phyloP scores from a whole-genome alignment of 108 stramenopile species.

The Ochromonas danica region DNA sequence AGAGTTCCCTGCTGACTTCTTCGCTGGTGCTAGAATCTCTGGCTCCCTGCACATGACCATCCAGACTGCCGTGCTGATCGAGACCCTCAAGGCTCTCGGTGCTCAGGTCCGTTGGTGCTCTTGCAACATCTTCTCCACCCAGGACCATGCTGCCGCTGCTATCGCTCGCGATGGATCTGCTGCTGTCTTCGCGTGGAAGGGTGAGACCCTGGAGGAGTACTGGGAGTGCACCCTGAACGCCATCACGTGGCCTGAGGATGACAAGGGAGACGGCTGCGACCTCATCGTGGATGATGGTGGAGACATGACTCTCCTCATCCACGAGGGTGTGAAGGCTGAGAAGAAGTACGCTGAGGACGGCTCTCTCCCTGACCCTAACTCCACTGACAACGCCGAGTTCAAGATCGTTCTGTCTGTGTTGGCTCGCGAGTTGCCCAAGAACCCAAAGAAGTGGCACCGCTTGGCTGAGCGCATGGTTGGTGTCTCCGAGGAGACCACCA shows the following conservation, averaged over 20 bases:
- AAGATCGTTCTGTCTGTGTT: slow-evolving; percentile 96
- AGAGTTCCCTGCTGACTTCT: slow-evolving; percentile 79
- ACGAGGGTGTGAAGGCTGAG: slow-evolving; percentile 99
- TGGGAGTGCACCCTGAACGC: slow-evolving; percentile 98
- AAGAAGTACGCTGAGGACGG: slow-evolving; percentile 89
- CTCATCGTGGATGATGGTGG: slow-evolving; percentile 99
- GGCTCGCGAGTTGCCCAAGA: slow-evolving; percentile 86
- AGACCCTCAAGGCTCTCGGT: slow-evolving; percentile 92
- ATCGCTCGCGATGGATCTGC: slow-evolving; percentile 95
- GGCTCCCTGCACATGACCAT: slow-evolving; percentile 99
- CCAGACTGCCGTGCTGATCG: slow-evolving; percentile 99
- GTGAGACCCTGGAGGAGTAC: slow-evolving; percentile 98
- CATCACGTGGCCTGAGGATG: slow-evolving; percentile 91
- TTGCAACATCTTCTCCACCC: slow-evolving; percentile 99
- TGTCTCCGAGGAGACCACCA: slow-evolving; percentile 99
- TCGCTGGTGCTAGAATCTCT: slow-evolving; percentile 79
- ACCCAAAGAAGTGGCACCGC: slow-evolving; percentile 97
- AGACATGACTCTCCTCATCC: slow-evolving; percentile 99
- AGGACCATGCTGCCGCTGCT: slow-evolving; percentile 99
- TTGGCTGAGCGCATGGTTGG: slow-evolving; percentile 88
- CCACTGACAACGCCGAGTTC: slow-evolving; percentile 98
- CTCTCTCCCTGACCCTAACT: slow-evolving; percentile 91
- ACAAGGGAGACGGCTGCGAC: slow-evolving; percentile 97
- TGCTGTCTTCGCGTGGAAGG: slow-evolving; percentile 99
- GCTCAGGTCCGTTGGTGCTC: slow-evolving; percentile 99